Conservation (phyloP, 441 rosid genomes). For the Arabidopsis lyrata region DNA sequence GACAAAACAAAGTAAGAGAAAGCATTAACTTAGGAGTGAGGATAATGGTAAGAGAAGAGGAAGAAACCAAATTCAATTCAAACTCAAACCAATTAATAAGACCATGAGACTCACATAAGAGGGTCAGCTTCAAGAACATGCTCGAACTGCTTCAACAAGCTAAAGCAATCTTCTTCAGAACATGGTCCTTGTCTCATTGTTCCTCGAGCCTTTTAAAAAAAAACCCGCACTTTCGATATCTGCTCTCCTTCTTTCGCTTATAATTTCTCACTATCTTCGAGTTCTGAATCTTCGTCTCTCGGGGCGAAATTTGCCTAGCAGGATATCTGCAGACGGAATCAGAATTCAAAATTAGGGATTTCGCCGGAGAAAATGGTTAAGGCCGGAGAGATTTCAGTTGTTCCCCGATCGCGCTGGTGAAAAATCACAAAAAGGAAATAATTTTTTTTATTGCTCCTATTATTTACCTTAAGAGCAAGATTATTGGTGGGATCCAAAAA, state of each 20-base stretch:
- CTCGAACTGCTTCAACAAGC: conserved; percentile 63
- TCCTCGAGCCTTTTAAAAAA: no score
- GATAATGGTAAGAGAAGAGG: background rate
- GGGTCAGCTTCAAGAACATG: conserved; percentile 75
- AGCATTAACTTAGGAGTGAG: no score
- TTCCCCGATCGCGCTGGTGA: background rate
- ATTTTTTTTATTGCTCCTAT: background rate
- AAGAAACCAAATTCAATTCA: background rate
- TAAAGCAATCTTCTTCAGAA: conserved; percentile 38
- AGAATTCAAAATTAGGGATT: background rate
- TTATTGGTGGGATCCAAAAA: no score
- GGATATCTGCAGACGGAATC: background rate
- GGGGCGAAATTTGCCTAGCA: no score
- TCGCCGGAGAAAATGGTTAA: background rate
- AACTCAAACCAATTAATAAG: no score
- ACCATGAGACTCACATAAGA: conserved; percentile 57
- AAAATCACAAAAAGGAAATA: background rate
- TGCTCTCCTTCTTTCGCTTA: no score
- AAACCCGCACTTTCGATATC: no score
- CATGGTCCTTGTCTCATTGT: no score
- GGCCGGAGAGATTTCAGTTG: background rate
- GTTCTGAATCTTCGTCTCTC: no score
- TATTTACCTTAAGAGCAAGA: no score
- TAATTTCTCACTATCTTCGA: no score
- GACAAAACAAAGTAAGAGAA: background rate